These are phyloP conservation scores for Peronospora belbahrii DNA, from an alignment of 352 stramenopile genomes.

Conservation along the genomic window DNA sequence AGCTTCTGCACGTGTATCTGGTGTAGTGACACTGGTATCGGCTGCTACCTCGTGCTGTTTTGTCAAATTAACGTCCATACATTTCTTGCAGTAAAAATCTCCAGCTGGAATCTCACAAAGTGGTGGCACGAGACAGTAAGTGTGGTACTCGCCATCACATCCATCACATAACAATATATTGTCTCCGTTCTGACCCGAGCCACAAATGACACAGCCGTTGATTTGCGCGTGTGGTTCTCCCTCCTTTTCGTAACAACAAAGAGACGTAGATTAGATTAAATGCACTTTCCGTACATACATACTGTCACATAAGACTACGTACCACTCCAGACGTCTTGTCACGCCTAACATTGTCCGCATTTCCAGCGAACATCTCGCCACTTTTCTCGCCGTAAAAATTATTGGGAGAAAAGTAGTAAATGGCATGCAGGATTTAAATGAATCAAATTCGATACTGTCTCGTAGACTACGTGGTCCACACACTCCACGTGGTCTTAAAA, in stretches of 20 bases:
- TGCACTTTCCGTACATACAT: not conserved
- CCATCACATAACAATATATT: conserved; percentile 80
- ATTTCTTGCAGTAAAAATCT: conserved; percentile 80
- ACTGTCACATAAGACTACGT: conserved; percentile 2
- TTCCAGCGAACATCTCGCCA: conserved; percentile 12
- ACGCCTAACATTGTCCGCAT: conserved; percentile 15
- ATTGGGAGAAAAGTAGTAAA: not conserved
- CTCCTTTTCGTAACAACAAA: conserved; percentile 11
- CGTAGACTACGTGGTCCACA: too few relatives aligned
- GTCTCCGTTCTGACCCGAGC: conserved; percentile 63
- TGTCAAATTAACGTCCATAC: conserved; percentile 36
- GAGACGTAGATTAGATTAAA: not conserved
- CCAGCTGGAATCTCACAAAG: conserved; percentile 62
- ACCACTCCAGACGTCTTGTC: conserved; percentile 12
- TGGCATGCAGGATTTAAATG: not conserved
- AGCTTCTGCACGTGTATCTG: not conserved
- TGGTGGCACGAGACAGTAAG: conserved; percentile 70
- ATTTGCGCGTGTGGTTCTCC: conserved; percentile 23
- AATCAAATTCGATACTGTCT: not conserved
- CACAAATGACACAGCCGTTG: conserved; percentile 62
- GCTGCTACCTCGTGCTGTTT: conserved; percentile 35
- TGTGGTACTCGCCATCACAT: conserved; percentile 85
- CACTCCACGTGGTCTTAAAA: too few relatives aligned
- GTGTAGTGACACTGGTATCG: not conserved
- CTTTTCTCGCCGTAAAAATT: not conserved